Evolutionary conservation across 2,329 filamentous ascomycete genomes (phyloP), one percentile per base, ranked within the genome.

Genomic region (Fusarium tjaetaba): DNA sequence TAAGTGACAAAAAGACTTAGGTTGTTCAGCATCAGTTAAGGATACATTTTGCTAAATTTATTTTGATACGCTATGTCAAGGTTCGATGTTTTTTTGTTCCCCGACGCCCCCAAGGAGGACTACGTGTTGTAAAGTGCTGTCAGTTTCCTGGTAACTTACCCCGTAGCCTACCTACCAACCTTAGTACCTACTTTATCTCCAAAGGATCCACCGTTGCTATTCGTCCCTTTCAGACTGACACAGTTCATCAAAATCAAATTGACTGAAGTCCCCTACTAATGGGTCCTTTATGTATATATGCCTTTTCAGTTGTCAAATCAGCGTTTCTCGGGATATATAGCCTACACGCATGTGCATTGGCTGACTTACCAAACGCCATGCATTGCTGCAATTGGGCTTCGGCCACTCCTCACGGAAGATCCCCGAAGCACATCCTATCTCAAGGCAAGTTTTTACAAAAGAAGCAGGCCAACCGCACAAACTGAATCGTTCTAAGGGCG

Each of bases 371-470:
- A 38, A 59, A 59, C 24, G 34, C 38, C 39, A 69, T 57, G 32
- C 38, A 55, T 41, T 46, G 22, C 56, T 59, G 11, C 51, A 46
- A 59, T 59, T 59, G 57, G 71, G 26, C 24, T 34, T 41, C 49
- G 32, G 56, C 49, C 32, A 53, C 38, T 53, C 46, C 51, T 36
- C 36, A 46, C 70, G 65, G 65, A 71, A 72, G 65, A 66, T 73
- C 48, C 51, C 70, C 70, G 70, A 71, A 55, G 43, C 45, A 61
- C 52, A 63, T 53, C 36, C 39, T 51, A 68, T 61, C 26, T 46
- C 60, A 57, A 39, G 46, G 42, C 43, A 51, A 28, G 51, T 51
- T 72, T 48, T 46, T 61, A 68, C 71, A 61, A 74, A 71, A 61
- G 42, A 36, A 72, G 63, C 49, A 68, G 60, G 46, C 60, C 53